These are phyloP conservation scores for Erodium texanum DNA, from an alignment of 441 rosid species.

Conservation along the genomic window DNA sequence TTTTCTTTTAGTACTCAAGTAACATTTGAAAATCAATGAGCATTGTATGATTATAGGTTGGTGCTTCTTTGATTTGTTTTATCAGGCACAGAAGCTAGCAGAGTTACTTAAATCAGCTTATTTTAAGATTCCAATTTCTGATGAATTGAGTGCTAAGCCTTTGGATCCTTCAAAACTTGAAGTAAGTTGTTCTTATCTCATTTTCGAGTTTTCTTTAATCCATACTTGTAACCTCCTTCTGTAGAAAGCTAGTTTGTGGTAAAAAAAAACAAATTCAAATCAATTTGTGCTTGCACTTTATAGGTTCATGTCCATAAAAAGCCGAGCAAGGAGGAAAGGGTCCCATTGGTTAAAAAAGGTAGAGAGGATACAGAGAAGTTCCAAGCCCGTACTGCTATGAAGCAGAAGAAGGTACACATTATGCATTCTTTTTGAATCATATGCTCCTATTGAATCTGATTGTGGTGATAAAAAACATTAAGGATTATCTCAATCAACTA, in stretches of 20 bases:
- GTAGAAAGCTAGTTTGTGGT: background rate
- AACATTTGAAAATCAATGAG: background rate
- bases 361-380: slow-evolving; percentile 75
- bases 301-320: slow-evolving; percentile 73
- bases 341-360: slow-evolving; percentile 68
- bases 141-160: slow-evolving; percentile 41
- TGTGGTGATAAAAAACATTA: background rate
- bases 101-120: slow-evolving; percentile 20
- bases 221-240: too few species aligned
- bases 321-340: slow-evolving; percentile 66
- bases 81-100: slow-evolving; percentile 69
- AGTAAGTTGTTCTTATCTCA: slow-evolving; percentile 38
- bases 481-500: too few species aligned
- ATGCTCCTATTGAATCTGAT: background rate
- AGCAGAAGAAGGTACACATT: slow-evolving; percentile 62
- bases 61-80: slow-evolving; percentile 8
- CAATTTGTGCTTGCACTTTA: too few species aligned
- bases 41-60: slow-evolving; percentile 1
- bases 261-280: slow-evolving; percentile 9
- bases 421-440: background rate
- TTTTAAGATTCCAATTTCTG: slow-evolving; percentile 62
- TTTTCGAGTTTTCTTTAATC: too few species aligned
- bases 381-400: slow-evolving; percentile 56
- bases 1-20: too few species aligned
- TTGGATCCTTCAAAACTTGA: slow-evolving; percentile 82